Base-by-base conservation (phyloP, 2,329 filamentous ascomycete species). In the Diaporthe velutina region DNA sequence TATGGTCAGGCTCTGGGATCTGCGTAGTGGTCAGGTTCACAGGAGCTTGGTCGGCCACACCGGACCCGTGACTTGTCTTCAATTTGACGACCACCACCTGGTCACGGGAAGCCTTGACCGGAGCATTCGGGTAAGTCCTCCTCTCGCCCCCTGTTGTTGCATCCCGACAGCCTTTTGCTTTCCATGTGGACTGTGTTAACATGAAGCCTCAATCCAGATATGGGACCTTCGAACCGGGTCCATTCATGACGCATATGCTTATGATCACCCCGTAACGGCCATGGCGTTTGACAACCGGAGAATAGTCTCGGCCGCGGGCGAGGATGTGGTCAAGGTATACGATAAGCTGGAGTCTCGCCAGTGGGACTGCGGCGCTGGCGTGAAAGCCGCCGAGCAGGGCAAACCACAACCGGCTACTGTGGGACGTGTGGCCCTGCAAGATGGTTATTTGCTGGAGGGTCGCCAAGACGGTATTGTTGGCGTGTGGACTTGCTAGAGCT, bases 151-250 rank as follows among this genome's bases (percentile, higher is more conserved):
- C 3, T 33, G 15, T 28, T 9, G n/a, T 12, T 12, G 45, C 33
- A 8, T 66, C 72, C n/a, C n/a, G 22, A 54, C 13, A 17, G 0
- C 70, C 6, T 42, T 68, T 19, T 68, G 10, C 71, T 4, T 58
- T 45, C 19, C 13, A 17, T 33, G 25, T 6, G 57, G 13, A 28
- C 60, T 50, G 8, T 17, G 30, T 67, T 57, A 28, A 67, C 40
- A 13, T 48, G 38, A 30, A 40, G 42, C 48, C 55, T 19, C 12
- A 12, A 10, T 35, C 25, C 35, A 98, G 96, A 98, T 99, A 82
- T 99, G 97, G 97, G 97, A 99, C 84, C 93, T 99, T 73, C 94
- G 97, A 72, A 98, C 95, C 17, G 97, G 97, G 60, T 96, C 95
- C 45, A 98, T 99, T 79, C 94, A 94, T 83, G 97, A 99, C 83